Base-by-base conservation (phyloP, 2,329 filamentous ascomycete species). In the Penicillium brevicompactum region DNA sequence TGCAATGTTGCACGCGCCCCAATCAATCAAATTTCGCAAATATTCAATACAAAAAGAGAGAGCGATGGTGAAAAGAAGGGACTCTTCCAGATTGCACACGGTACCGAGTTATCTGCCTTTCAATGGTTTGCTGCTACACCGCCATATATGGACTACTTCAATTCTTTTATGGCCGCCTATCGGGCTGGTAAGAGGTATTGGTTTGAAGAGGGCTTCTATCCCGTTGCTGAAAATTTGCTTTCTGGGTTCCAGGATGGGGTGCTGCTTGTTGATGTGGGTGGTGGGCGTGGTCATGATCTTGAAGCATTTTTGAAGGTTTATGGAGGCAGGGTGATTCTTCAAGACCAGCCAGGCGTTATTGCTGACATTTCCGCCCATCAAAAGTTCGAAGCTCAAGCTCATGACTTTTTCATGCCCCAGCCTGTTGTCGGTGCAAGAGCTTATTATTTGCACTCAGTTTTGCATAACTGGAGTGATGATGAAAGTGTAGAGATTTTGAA, bases 121-220 rank as follows among this genome's bases (percentile, higher is more conserved):
- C 67, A 69, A 14, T 76, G 72, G 70, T 54, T 77, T 0, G 66
- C 70, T 21, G 62, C 65, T 1, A 75, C 70, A 9, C 71, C 73
- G 0, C 72, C 71, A 5, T 63, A 74, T 52, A 62, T 75, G 0
- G 58, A 68, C 7, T 48, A 63, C 7, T 75, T 76, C 54, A 68
- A 68, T 49, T 71, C 60, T 21, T 75, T 74, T 53, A 76, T 77
- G 74, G 61, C 61, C 1, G 70, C 71, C 7, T 76, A 76, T 53
- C 68, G 71, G 16, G 69, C 68, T 2, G 74, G 74, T 5, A 75
- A 74, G 49, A 63, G 68, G 14, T 67, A 70, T 6, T 77, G 72
- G 74, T 67, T 66, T 34, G 73, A 75, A 16, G 31, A 34, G 5
- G 31, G 31, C 10, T 60, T 58, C 27, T 58, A 60, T 41, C 58